Base-by-base conservation (phyloP, 805 yeast species). In the Kodamaea nitidulidarum region DNA sequence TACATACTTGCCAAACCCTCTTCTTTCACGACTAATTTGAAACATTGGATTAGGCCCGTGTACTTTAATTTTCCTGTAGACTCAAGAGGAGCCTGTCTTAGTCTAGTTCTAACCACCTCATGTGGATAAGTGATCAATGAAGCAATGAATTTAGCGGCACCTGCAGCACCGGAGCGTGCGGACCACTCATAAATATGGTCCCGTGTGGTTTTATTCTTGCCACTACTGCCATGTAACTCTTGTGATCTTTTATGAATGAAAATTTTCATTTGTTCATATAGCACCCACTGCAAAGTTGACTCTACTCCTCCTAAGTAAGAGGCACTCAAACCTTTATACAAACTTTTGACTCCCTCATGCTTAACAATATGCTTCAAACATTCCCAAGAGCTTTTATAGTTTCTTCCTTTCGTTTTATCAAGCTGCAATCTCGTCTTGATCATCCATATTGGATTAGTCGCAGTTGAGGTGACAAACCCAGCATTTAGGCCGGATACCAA, bases 391-490 rank as follows among this genome's bases (percentile, higher is more conserved):
- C 85, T 90, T 43, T 75, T 81, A 59, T 91, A 93, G 45, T 74
- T 73, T 48, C 81, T 79, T 2, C 75, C 73, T 37, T 60, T 65
- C 24, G 85, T 75, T 56, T 82, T 84, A 60, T 93, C 98, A 38
- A 93, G 71, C 58, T 93, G 99, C 38, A 93, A 74, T 54, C 99
- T 73, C 1, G 99, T 93, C 64, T 93, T 93, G 44, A 93, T 81
- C 44, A 93, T 69, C 99, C 99, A 93, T 42, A 93, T 93, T 9
- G 99, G 99, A 58, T 93, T 93, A 0, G 99, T 93, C 10, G 88
- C 95, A 0, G 98, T 91, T 4, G 96, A 83, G 0, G 98, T 93
- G 12, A 83, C 91, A 56, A 91, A 70, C 4, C 99, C 98, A 0
- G 99, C 99, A 51, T 75, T 73, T 0, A 90, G 80, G 4, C 97